Evolutionary conservation across 2,329 filamentous ascomycete genomes (phyloP).

Genomic region (Fusarium mangiferae): DNA sequence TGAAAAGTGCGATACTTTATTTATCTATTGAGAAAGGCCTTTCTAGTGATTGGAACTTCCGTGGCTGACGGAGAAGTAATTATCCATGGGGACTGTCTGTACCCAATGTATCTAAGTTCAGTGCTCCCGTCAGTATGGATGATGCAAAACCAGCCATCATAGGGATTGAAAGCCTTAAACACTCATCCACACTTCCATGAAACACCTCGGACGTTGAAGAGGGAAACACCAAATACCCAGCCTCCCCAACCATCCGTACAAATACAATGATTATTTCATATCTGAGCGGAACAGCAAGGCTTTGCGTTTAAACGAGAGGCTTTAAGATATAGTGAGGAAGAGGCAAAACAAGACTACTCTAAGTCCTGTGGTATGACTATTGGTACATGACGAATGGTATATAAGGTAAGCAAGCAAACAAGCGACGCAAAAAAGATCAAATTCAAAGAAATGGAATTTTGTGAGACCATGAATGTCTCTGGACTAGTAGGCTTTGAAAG

Average conservation of each 20-base stretch:
- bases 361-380: conserved; percentile 29
- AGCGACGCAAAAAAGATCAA: background rate
- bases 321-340: background rate
- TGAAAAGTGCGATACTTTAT: background rate
- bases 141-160: background rate
- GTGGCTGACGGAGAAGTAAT: background rate
- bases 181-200: background rate
- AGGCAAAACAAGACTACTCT: conserved; percentile 16
- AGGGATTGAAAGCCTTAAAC: background rate
- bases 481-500: background rate
- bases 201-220: conserved; percentile 12
- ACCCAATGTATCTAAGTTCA: conserved; percentile 11
- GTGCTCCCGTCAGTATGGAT: background rate
- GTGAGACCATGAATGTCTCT: background rate
- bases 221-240: conserved; percentile 8
- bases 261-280: conserved; percentile 29
- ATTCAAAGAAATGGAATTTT: background rate
- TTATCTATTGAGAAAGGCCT: conserved; percentile 18
- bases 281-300: conserved; percentile 4
- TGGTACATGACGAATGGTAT: conserved; percentile 41
- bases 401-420: conserved; percentile 5
- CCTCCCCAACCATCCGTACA: conserved; percentile 12
- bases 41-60: background rate
- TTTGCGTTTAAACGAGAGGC: conserved; percentile 17
- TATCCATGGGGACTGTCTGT: background rate